Base-by-base conservation (phyloP, 2,329 filamentous ascomycete genomes). In the Triangularia verruculosa region DNA sequence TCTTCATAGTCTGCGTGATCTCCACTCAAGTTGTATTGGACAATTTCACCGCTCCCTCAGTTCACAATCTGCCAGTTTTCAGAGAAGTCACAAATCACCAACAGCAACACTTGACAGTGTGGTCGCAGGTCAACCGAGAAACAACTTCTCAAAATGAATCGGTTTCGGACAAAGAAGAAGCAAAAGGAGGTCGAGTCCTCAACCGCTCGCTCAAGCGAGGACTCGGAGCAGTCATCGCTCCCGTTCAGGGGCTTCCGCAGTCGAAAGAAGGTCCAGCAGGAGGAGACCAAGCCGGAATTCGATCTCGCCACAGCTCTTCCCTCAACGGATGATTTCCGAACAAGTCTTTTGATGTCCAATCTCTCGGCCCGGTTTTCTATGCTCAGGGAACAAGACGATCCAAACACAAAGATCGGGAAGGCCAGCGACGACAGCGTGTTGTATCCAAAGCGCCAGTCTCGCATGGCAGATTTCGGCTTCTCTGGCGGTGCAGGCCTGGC, bases 361-460 rank as follows among this genome's bases (percentile, higher is more conserved):
- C 83, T 99, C 4, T 98, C 94, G 0, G 92, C 93, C 12, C 88
- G 95, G 6, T 99, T 99, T 76, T 98, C 94, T 70, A 98, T 98
- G 94, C 80, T 98, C 30, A 84, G 92, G 71, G 94, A 97, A 76
- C 94, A 97, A 75, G 93, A 97, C 74, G 93, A 97, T 72, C 94
- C 94, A 1, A 89, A 82, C 66, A 94, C 92, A 1, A 90, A 93
- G 74, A 84, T 97, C 30, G 94, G 94, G 63, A 97, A 98, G 76
- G 94, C 94, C 15, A 95, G 91, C 76, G 94, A 98, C 73, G 94
- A 97, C 76, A 97, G 93, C 69, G 93, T 98, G 2, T 78, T 98
- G 20, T 90, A 87, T 67, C 91, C 91, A 3, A 93, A 92, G 72
- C 86, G 92, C 61, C 89, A 90, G 67, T 97, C 93, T 0, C 86